Conservation (phyloP, 2,329 filamentous ascomycete species). For the Coniochaeta sp. region DNA sequence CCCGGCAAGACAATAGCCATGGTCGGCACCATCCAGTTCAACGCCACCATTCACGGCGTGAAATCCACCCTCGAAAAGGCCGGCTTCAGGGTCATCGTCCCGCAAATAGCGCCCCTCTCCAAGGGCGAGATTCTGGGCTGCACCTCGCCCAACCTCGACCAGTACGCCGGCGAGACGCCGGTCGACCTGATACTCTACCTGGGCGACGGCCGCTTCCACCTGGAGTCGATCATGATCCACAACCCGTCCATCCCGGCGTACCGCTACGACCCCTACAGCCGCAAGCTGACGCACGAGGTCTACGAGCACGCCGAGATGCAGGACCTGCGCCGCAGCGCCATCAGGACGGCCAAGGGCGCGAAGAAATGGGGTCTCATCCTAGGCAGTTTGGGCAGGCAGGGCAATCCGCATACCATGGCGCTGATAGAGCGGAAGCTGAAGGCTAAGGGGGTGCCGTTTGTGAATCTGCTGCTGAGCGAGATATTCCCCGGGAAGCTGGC, state of each 20-base stretch:
- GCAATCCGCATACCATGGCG: constrained; percentile 86
- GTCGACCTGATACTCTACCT: constrained; percentile 82
- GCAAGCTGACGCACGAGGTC: constrained; percentile 80
- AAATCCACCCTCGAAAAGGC: constrained; percentile 69
- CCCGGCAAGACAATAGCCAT: constrained; percentile 81
- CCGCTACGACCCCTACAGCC: constrained; percentile 92
- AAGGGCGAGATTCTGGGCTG: constrained; percentile 98
- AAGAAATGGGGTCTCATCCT: constrained; percentile 93
- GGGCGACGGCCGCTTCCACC: constrained; percentile 88
- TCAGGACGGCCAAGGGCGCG: constrained; percentile 65
- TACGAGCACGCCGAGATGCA: constrained; percentile 94
- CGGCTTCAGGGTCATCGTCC: constrained; percentile 79
- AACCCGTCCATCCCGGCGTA: constrained; percentile 88
- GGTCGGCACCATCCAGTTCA: constrained; percentile 98
- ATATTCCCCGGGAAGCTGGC: constrained; percentile 95
- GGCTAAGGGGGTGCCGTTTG: constrained; percentile 65
- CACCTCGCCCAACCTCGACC: constrained; percentile 61
- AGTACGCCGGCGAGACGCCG: constrained; percentile 15
- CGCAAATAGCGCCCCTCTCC: constrained; percentile 85
- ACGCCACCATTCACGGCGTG: constrained; percentile 87
- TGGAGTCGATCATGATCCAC: constrained; percentile 98
- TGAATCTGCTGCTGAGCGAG: constrained; percentile 84
- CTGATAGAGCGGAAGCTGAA: constrained; percentile 75
- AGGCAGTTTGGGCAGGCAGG: constrained; percentile 85
- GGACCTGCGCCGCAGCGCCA: constrained; percentile 67